Conservation (phyloP, 495 filamentous ascomycete species). For the Oidiodendron maius region DNA sequence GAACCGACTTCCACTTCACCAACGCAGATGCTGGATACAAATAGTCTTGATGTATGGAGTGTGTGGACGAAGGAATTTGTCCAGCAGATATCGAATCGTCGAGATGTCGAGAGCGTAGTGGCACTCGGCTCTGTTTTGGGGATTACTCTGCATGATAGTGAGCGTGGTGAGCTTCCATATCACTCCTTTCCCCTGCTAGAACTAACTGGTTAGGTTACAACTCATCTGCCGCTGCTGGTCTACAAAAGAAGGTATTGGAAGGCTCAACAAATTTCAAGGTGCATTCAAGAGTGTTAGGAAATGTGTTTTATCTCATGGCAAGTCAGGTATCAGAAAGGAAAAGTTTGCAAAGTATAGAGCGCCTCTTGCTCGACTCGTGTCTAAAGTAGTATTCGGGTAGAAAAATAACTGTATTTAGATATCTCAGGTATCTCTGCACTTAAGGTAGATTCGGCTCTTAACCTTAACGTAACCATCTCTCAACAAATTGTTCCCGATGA, state of each 20-base stretch:
- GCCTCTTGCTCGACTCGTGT: conserved; percentile 11
- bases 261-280: conserved; percentile 34
- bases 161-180: conserved; percentile 17
- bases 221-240: conserved; percentile 52
- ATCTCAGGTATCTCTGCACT: too few species aligned
- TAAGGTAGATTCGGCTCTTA: too few species aligned
- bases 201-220: conserved; percentile 51
- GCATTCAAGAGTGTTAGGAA: conserved; percentile 68
- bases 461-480: conserved; percentile 28
- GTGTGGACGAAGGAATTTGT: conserved; percentile 58
- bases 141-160: conserved; percentile 44
- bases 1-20: not conserved
- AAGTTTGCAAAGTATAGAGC: conserved; percentile 43
- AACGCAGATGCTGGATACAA: not conserved
- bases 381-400: not conserved
- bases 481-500: conserved; percentile 33
- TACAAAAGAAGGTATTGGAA: conserved; percentile 49
- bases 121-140: conserved; percentile 67
- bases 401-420: not conserved
- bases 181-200: not conserved
- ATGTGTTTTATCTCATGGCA: conserved; percentile 74
- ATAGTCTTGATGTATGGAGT: conserved; percentile 49
- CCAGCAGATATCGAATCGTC: conserved; percentile 41
- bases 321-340: conserved; percentile 51
- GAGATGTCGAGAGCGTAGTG: conserved; percentile 55